Percentiles rank a stretch among this genome's conserved stretches.
Conservation (phyloP, 2,329 filamentous ascomycete genomes). For the Sarocladium kiliense region DNA sequence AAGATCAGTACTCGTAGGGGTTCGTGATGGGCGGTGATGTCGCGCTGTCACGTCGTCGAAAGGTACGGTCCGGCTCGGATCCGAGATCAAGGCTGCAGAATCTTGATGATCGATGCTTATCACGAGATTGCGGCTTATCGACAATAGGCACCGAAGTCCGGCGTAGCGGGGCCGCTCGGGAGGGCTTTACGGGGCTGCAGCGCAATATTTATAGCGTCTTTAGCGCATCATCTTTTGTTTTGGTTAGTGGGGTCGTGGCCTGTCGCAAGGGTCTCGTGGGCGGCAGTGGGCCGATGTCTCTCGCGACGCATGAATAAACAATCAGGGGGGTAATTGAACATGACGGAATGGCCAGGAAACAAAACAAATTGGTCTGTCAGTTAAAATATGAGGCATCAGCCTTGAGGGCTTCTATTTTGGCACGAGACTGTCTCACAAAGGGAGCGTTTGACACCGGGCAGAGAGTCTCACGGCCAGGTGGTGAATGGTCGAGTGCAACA, state of each 20-base stretch:
- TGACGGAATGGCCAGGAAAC: constrained; percentile 8
- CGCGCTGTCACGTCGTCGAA: background rate
- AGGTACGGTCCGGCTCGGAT: too few species aligned
- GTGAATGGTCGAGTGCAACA: background rate
- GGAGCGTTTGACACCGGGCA: background rate
- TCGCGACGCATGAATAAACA: constrained; percentile 10
- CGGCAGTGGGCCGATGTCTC: constrained; percentile 6
- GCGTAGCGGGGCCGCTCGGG: background rate
- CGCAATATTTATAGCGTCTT: constrained; percentile 4
- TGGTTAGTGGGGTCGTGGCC: constrained; percentile 6
- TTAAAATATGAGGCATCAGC: background rate
- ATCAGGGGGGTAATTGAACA: constrained; percentile 8
- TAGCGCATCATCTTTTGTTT: constrained; percentile 8
- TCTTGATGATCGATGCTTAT: background rate
- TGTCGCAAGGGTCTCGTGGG: constrained; percentile 8
- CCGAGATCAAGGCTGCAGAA: background rate
- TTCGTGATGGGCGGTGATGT: too few species aligned
- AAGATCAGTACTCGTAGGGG: too few species aligned
- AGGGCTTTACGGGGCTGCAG: background rate
- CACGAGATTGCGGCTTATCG: background rate
- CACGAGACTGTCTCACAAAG: background rate
- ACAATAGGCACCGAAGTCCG: background rate
- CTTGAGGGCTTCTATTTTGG: background rate
- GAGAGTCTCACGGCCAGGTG: background rate
- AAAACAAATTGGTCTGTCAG: background rate